Percentiles rank a stretch among this genome's conserved stretches.
phyloP scores from a whole-genome alignment of 116 monocot species.

The Zostera marina region DNA sequence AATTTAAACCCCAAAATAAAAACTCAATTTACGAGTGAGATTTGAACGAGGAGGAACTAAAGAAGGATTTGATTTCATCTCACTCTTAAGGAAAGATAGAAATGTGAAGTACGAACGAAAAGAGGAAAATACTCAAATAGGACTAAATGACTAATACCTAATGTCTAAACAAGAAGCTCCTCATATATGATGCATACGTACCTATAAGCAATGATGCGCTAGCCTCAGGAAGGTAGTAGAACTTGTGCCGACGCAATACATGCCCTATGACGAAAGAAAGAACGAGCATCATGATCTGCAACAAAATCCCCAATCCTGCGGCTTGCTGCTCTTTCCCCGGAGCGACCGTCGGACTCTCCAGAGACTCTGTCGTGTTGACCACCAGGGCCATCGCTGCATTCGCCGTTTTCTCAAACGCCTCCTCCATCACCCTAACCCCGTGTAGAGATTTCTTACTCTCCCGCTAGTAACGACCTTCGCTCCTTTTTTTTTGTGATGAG shows the following conservation, averaged over 20 bases:
- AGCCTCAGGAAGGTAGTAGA: conserved; percentile 95
- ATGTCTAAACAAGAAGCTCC: neutral
- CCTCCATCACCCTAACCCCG: too few species aligned
- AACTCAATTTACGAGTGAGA: too few species aligned
- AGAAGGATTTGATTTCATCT: too few species aligned
- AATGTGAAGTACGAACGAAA: too few species aligned
- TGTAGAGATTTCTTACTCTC: too few species aligned
- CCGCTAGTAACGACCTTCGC: too few species aligned
- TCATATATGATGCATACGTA: conserved; percentile 6
- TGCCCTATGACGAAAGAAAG: conserved; percentile 86
- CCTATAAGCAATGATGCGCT: conserved; percentile 92
- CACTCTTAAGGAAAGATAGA: too few species aligned
- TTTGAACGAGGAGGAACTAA: too few species aligned
- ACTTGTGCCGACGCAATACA: conserved; percentile 65
- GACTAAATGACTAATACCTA: too few species aligned
- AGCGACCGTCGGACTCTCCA: conserved; percentile 14
- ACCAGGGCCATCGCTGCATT: conserved; percentile 13
- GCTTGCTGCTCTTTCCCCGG: conserved; percentile 89
- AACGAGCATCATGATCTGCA: conserved; percentile 93
- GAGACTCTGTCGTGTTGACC: conserved; percentile 37
- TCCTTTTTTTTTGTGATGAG: too few species aligned
- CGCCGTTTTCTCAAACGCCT: neutral
- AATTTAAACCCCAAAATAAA: too few species aligned
- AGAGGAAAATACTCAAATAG: too few species aligned
- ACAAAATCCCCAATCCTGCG: conserved; percentile 80